Conservation (phyloP, 441 rosid species). For the Gossypium schwendimanii region DNA sequence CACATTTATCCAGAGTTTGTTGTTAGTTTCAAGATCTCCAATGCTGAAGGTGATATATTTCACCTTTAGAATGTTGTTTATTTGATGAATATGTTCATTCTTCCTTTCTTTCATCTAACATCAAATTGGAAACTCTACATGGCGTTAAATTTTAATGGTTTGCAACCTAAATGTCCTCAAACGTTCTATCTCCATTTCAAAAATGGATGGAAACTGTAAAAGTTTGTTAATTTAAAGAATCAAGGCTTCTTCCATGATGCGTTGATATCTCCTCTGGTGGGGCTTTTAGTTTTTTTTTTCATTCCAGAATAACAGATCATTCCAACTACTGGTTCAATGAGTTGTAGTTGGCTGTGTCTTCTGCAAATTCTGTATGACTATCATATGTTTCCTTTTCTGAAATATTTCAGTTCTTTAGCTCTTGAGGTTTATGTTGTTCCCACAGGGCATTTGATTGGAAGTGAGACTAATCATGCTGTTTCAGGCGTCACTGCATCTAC, state of each 20-base stretch:
- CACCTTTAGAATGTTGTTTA: slow-evolving; percentile 12
- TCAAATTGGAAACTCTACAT: slow-evolving; percentile 15
- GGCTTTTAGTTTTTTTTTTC: slow-evolving; percentile 19
- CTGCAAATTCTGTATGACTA: slow-evolving; percentile 26
- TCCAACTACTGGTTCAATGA: slow-evolving; percentile 42
- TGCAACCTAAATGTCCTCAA: slow-evolving; percentile 26
- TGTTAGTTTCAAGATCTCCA: slow-evolving; percentile 83
- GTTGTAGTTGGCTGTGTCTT: slow-evolving; percentile 30
- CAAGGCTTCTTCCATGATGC: slow-evolving; percentile 27
- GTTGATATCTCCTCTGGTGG: slow-evolving; percentile 33
- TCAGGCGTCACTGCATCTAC: slow-evolving; percentile 44
- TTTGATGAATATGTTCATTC: background rate
- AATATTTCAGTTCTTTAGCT: slow-evolving; percentile 21
- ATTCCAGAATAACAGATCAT: slow-evolving; percentile 31
- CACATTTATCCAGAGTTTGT: slow-evolving; percentile 84
- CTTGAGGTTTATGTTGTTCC: slow-evolving; percentile 28
- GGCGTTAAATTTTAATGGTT: slow-evolving; percentile 30
- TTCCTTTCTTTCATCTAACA: slow-evolving; percentile 13
- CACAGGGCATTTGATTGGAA: slow-evolving; percentile 41
- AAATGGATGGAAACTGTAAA: slow-evolving; percentile 19
- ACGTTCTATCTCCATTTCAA: slow-evolving; percentile 14
- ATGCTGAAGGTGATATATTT: slow-evolving; percentile 69
- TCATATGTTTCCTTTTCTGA: slow-evolving; percentile 9
- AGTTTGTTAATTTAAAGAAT: slow-evolving; percentile 25
- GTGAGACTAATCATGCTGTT: slow-evolving; percentile 47